Evolutionary conservation across 257 asterid species (phyloP).

Genomic region (Capsicum pubescens): DNA sequence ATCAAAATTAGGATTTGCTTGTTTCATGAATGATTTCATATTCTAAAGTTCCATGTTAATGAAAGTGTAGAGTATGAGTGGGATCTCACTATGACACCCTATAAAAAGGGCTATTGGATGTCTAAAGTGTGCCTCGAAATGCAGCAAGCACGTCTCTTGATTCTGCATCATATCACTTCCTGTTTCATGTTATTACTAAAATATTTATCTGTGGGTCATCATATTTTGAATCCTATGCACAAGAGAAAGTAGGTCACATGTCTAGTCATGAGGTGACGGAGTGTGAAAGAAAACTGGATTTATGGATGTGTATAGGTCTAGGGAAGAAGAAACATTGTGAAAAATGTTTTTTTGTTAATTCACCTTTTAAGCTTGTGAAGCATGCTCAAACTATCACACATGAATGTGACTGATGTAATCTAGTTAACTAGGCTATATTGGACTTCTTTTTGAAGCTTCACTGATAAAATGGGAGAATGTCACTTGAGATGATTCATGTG

Average conservation of each 20-base stretch:
- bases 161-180: constrained; percentile 15
- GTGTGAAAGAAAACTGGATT: background rate
- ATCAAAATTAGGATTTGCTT: constrained; percentile 27
- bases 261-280: background rate
- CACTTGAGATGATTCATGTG: constrained; percentile 21
- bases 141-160: background rate
- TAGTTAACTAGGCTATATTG: background rate
- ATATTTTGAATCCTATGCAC: constrained; percentile 21
- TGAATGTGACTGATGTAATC: background rate
- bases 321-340: background rate
- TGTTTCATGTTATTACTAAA: constrained; percentile 2
- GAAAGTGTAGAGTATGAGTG: background rate
- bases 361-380: background rate
- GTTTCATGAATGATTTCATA: constrained; percentile 9
- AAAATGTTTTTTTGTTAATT: background rate
- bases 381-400: background rate
- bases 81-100: background rate
- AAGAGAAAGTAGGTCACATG: background rate
- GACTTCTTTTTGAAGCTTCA: background rate
- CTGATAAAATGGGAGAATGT: background rate
- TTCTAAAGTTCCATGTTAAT: constrained; percentile 3
- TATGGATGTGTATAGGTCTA: background rate
- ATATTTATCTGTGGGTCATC: background rate
- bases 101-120: background rate
- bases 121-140: constrained; percentile 21